A percentile compares a stretch with the other conserved stretches of the same genome.
These are phyloP conservation scores for Cystobasidiopsis lactophilus DNA, from an alignment of 768 basidiomycete species.

Conservation along the genomic window DNA sequence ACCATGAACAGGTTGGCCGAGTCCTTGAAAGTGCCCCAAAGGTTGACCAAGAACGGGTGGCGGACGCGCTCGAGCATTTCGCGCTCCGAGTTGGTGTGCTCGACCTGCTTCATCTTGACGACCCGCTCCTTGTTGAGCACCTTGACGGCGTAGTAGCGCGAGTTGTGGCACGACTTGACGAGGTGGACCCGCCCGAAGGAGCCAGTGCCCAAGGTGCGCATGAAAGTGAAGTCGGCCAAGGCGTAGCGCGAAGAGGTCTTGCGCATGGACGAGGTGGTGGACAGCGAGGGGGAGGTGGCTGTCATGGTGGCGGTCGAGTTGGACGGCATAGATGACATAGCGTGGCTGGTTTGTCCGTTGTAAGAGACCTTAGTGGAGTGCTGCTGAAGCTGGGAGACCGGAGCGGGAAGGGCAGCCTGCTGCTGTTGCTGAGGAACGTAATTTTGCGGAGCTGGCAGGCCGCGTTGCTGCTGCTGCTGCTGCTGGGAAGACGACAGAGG, in stretches of 20 bases:
- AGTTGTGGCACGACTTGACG: slow-evolving; percentile 37
- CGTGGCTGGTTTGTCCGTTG: too few relatives aligned
- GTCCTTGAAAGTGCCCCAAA: slow-evolving; percentile 83
- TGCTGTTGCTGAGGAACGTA: too few relatives aligned
- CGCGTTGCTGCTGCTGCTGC: too few relatives aligned
- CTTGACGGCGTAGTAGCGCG: slow-evolving; percentile 57
- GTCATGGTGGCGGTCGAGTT: not conserved
- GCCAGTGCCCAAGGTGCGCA: slow-evolving; percentile 45
- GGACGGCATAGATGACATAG: too few relatives aligned
- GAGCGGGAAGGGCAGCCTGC: too few relatives aligned
- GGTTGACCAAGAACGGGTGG: slow-evolving; percentile 91
- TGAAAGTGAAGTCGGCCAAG: slow-evolving; percentile 20
- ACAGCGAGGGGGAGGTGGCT: slow-evolving; percentile 14
- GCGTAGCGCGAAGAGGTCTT: slow-evolving; percentile 20
- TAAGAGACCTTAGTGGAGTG: too few relatives aligned
- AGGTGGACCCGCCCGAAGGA: slow-evolving; percentile 88
- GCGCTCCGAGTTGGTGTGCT: slow-evolving; percentile 93
- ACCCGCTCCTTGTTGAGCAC: slow-evolving; percentile 25
- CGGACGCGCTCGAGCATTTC: slow-evolving; percentile 66
- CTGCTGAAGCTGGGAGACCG: too few relatives aligned
- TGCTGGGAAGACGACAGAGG: too few relatives aligned
- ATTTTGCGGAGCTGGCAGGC: too few relatives aligned
- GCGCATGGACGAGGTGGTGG: slow-evolving; percentile 14
- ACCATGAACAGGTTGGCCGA: slow-evolving; percentile 95
- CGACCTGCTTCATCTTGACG: slow-evolving; percentile 63